Evolutionary conservation across 306 rosid genomes (phyloP), one percentile per base, ranked within the genome.

Genomic region (Castanopsis chinensis): DNA sequence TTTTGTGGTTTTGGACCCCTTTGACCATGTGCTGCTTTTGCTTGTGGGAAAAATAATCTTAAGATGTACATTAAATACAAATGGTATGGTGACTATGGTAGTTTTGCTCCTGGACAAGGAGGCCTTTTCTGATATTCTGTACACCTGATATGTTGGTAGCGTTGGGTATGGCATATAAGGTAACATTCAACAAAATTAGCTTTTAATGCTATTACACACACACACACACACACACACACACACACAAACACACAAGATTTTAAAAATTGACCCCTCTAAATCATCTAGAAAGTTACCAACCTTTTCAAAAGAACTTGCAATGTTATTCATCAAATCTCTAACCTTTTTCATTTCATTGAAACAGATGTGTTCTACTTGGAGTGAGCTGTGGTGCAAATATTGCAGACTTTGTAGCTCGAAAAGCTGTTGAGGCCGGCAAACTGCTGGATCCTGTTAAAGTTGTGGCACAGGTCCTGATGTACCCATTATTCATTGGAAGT

Each of bases 351-450:
- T 35, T 69, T 63, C 73, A 70, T 71, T 84, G 79, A 79, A 88
- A 75, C 92, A 92, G 98, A 83, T 93, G 97, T 65, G 94, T 95
- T 85, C 99, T 95, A 78, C 94, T 93, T 69, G 99, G 98, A 17
- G 97, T 86, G 73, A 95, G 99, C 85, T 95, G 99, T 82, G 98
- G 99, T 80, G 98, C 99, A 69, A 93, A 95, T 85, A 88, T 95
- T 88, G 98, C 98, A 41, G 89, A 95, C 79, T 88, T 86, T 61
- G 98, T 95, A 78, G 94, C 98, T 79, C 91, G 87, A 72, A 95
- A 93, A 86, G 94, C 97, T 69, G 96, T 93, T 52, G 99, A 92
- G 88, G 88, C 93, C 15, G 98, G 99, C 67, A 85, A 83, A 82
- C 96, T 83, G 78, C 79, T 91, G 86, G 96, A 95, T 78, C 99